Evolutionary conservation across 306 rosid genomes (phyloP), one percentile per base, ranked within the genome.

Genomic region (Crataegus laevigata): DNA sequence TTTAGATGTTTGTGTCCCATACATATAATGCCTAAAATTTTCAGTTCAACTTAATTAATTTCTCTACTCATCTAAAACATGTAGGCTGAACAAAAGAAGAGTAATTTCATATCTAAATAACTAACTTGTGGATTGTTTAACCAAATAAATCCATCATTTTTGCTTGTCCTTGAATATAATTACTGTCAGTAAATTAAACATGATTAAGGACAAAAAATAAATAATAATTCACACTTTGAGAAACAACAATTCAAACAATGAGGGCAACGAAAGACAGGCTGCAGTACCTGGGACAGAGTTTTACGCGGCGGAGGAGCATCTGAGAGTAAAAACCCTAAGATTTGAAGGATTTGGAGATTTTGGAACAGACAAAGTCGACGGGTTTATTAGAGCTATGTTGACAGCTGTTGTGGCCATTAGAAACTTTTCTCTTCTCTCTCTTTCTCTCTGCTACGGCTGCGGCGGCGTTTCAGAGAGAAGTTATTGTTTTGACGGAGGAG

Each of bases 301-400:
- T 1, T 57, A 12, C 18, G 21, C 5, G 59, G 36, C 57, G 68
- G 78, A 63, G 71, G 78, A 76, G 77, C 84, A 76, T 59, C 70
- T 73, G 66, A 76, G 54, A 81, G 52, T 71, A 45, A 71, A 65
- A 57, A 66, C 75, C 74, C 74, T 76, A 8, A 43, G 26, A 58
- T 61, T 71, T 26, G 72, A 50, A 81, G 77, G 32, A 69, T 19
- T 71, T n/a, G 61, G 52, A 50, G 54, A 2, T 38, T 76, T 76
- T 17, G 66, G 45, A 57, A 42, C 5, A 24, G 13, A 30, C 45
- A 60, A 65, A 63, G 74, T 19, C 1, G 38, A 76, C 59, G 74
- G 74, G 22, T 76, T 76, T 47, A 24, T 11, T 1, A 66, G 58
- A 2, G 42, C 65, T 50, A 71, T 65, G 84, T 71, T 65, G 36